Base-by-base conservation (phyloP, 164 flowering plant genomes). In the Magnolia sinica region DNA sequence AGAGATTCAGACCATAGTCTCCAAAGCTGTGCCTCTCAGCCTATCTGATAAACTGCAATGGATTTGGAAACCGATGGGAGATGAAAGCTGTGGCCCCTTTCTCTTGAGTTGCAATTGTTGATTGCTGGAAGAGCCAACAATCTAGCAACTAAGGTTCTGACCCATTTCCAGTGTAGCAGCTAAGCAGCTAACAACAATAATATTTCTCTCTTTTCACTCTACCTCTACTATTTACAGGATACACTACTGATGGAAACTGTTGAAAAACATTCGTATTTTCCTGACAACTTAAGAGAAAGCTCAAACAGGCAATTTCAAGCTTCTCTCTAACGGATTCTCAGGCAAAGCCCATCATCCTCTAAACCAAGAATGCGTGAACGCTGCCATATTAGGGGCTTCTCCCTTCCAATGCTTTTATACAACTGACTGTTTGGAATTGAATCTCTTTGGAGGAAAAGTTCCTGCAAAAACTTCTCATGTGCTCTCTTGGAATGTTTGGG, bases 401-500 rank as follows among this genome's bases (percentile, higher is more conserved):
- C 22, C 20, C 19, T 9, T 29, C 61, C 52, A 49, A 55, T 70
- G 31, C 77, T 31, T 37, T 24, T 63, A 64, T 55, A 74, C 73
- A 49, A 24, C n/a, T 8, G 20, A 31, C 50, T 49, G n/a, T 16
- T 52, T 52, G 70, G 50, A 66, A 29, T 50, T 14, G 50, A 24
- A 71, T 16, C n/a, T 49, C 20, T 16, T 59, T 55, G 37, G 2
- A 68, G 9, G 37, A 19, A 22, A 74, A 50, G 22, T 13, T 18
- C 64, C 61, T 27, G 76, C 65, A 68, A 27, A 64, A 61, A 70
- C 23, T 50, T 63, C n/a, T 68, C 51, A 77, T 11, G 64, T 79
- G 77, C 83, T 86, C 78, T 89, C 91, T 73, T 85, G 84, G 73
- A 86, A 89, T 65, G 85, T 76, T 37, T 85, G 85, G 13, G 88